phyloP scores from a whole-genome alignment of 805 yeast genomes.

The Candida lessepsii region DNA sequence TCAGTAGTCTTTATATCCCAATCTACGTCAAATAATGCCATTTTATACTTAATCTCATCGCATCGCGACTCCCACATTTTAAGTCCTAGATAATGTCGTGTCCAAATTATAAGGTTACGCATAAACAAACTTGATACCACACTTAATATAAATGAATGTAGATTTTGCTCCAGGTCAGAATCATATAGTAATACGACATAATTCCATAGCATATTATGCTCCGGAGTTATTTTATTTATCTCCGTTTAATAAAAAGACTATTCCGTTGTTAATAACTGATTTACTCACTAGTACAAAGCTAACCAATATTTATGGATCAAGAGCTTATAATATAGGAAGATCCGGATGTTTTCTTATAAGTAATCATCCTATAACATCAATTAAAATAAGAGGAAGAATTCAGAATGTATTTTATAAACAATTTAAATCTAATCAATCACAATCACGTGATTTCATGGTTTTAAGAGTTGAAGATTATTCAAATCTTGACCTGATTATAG shows the following conservation, averaged over 20 bases:
- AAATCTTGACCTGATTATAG: slow-evolving; percentile 26
- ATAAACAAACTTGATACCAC: no score
- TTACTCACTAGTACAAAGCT: slow-evolving; percentile 6
- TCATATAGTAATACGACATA: slow-evolving; percentile 30
- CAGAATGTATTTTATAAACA: slow-evolving; percentile 14
- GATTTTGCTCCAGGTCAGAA: slow-evolving; percentile 37
- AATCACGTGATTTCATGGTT: slow-evolving; percentile 13
- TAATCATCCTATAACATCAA: slow-evolving; percentile 33
- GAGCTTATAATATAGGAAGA: slow-evolving; percentile 8
- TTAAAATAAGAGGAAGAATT: slow-evolving; percentile 29
- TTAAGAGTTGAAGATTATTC: slow-evolving; percentile 37
- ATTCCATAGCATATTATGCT: slow-evolving; percentile 25
- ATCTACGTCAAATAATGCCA: slow-evolving; percentile 75
- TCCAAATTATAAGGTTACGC: no score
- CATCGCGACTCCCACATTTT: slow-evolving; percentile 4
- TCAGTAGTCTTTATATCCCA: slow-evolving; percentile 65
- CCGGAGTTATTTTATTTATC: slow-evolving; percentile 36
- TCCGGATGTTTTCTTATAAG: slow-evolving; percentile 18
- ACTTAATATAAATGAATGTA: slow-evolving; percentile 9
- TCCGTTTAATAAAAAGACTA: slow-evolving; percentile 20
- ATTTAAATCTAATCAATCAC: slow-evolving; percentile 17
- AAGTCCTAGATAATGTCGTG: no score
- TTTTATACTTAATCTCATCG: slow-evolving; percentile 20
- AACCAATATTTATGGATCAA: slow-evolving; percentile 19
- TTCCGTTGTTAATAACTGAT: slow-evolving; percentile 32